Conservation (phyloP, 2,329 filamentous ascomycete genomes). For the Onygena corvina region DNA sequence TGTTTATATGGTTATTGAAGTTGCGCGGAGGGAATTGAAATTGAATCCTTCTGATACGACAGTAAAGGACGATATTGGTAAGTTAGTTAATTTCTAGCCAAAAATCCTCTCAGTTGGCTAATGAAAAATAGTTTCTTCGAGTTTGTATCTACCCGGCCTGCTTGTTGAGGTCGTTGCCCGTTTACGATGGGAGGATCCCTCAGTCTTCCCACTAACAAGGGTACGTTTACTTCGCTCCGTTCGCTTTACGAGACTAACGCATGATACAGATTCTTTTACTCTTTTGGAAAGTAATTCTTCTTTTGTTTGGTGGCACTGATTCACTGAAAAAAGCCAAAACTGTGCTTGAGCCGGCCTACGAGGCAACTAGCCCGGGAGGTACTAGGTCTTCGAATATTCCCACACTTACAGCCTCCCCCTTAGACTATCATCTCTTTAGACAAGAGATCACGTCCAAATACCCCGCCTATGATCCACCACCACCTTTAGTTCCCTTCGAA, state of each 20-base stretch:
- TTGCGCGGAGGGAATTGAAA: conserved; percentile 28
- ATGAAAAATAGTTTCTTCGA: conserved; percentile 43
- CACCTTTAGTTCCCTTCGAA: conserved; percentile 70
- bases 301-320: conserved; percentile 68
- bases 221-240: conserved; percentile 32
- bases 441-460: conserved; percentile 98
- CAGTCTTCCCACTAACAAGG: conserved; percentile 48
- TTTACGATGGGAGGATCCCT: conserved; percentile 55
- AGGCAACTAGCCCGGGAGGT: conserved; percentile 36
- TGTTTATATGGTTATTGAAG: conserved; percentile 34
- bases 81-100: too few species aligned
- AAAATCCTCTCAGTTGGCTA: conserved; percentile 21
- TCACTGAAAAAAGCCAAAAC: conserved; percentile 64
- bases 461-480: conserved; percentile 85
- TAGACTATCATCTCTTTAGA: conserved; percentile 92
- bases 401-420: conserved; percentile 80
- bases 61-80: conserved; percentile 16
- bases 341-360: conserved; percentile 47
- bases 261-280: conserved; percentile 56
- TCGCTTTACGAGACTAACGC: neutral
- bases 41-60: conserved; percentile 7
- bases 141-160: conserved; percentile 58
- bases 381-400: conserved; percentile 52
- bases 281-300: conserved; percentile 81
- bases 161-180: conserved; percentile 58